Conservation (phyloP, 257 asterid genomes). For the Plectranthus barbatus region DNA sequence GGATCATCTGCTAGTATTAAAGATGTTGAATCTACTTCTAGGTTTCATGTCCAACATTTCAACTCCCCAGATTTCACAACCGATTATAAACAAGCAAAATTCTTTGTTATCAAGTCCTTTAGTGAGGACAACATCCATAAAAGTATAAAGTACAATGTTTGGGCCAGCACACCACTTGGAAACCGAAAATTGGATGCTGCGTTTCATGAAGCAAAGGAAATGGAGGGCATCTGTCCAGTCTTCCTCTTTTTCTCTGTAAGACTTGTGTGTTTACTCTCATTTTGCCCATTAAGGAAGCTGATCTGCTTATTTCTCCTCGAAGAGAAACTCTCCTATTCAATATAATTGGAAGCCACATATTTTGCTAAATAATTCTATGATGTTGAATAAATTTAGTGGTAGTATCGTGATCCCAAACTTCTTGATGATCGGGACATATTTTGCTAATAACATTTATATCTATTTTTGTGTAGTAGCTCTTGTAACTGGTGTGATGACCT, state of each 20-base stretch:
- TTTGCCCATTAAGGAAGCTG: neutral
- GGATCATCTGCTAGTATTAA: conserved; percentile 48
- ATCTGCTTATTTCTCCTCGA: conserved; percentile 17
- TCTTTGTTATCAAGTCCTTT: conserved; percentile 92
- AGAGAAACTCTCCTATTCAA: neutral
- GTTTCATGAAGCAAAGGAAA: conserved; percentile 63
- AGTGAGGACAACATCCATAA: conserved; percentile 96
- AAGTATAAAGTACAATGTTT: conserved; percentile 82
- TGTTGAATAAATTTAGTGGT: neutral
- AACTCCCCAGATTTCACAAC: conserved; percentile 68
- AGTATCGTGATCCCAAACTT: neutral
- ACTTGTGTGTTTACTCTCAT: conserved; percentile 4
- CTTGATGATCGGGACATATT: neutral
- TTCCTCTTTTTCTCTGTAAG: conserved; percentile 92
- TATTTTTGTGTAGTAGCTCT: conserved; percentile 10
- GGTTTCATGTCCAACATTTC: conserved; percentile 38
- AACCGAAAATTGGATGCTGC: conserved; percentile 95
- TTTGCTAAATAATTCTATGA: neutral
- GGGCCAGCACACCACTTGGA: conserved; percentile 99
- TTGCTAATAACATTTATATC: neutral
- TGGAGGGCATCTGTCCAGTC: conserved; percentile 60
- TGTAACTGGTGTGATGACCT: conserved; percentile 14
- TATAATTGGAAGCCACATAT: neutral
- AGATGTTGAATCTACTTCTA: conserved; percentile 56
- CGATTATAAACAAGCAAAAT: conserved; percentile 66